Evolutionary conservation across 768 basidiomycete genomes (phyloP).

Genomic region (Leccinellum luteum): DNA sequence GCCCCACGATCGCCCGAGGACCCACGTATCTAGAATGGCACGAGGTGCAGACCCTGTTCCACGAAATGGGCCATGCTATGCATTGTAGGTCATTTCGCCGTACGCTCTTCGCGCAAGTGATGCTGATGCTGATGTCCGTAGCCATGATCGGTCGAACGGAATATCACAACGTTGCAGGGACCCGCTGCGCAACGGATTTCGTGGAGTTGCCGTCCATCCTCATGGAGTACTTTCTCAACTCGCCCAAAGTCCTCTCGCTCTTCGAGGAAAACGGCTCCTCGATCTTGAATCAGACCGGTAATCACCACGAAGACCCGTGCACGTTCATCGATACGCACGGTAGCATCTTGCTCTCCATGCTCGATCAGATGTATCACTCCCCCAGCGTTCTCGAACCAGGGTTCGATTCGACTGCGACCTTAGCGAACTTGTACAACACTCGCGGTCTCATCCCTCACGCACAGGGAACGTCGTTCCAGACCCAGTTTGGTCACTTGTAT

Average conservation of each 20-base stretch:
- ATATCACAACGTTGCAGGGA: slow-evolving; percentile 97
- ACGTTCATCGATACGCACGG: slow-evolving; percentile 84
- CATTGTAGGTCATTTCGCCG: slow-evolving; percentile 72
- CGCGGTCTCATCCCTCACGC: slow-evolving; percentile 84
- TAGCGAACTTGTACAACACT: slow-evolving; percentile 59
- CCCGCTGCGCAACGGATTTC: slow-evolving; percentile 97
- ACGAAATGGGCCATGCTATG: slow-evolving; percentile 99
- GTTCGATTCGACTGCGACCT: slow-evolving; percentile 73
- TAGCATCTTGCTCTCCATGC: slow-evolving; percentile 82
- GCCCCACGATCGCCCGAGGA: slow-evolving; percentile 55
- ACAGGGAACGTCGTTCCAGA: slow-evolving; percentile 86
- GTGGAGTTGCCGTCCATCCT: slow-evolving; percentile 97
- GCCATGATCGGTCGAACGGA: slow-evolving; percentile 98
- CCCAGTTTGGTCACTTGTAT: slow-evolving; percentile 92
- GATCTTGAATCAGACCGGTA: slow-evolving; percentile 46
- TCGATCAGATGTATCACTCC: slow-evolving; percentile 93
- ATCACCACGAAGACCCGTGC: slow-evolving; percentile 74
- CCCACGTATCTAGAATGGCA: slow-evolving; percentile 85
- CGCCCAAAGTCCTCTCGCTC: slow-evolving; percentile 77
- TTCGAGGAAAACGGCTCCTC: slow-evolving; percentile 58
- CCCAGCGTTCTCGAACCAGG: slow-evolving; percentile 46
- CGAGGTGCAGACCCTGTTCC: slow-evolving; percentile 91
- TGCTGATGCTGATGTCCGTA: slow-evolving; percentile 32
- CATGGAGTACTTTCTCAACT: slow-evolving; percentile 96
- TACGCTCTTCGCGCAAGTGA: not conserved